phyloP scores from a whole-genome alignment of 768 basidiomycete species.

The Daedaleopsis sinensis region DNA sequence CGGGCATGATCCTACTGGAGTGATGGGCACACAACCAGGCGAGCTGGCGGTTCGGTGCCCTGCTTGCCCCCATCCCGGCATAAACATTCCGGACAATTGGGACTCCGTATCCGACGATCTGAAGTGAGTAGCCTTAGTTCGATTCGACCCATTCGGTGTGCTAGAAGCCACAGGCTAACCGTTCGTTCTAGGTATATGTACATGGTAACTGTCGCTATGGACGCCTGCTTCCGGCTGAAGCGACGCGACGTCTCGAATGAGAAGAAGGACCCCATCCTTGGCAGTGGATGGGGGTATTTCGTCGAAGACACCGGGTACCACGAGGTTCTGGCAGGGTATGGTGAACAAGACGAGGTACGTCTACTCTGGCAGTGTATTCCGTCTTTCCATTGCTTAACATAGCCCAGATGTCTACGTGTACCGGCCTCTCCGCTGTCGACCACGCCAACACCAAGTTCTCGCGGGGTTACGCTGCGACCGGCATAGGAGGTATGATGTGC shows the following conservation, averaged over 20 bases:
- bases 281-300: slow-evolving; percentile 31
- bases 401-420: too few species aligned
- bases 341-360: slow-evolving; percentile 29
- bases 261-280: slow-evolving; percentile 8
- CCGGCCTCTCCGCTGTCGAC: slow-evolving; percentile 2
- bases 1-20: slow-evolving; percentile 23
- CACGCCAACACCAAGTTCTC: slow-evolving; percentile 2
- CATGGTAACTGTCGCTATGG: slow-evolving; percentile 27
- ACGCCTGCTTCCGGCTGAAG: slow-evolving; percentile 31
- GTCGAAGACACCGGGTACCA: slow-evolving; percentile 26
- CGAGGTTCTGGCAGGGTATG: slow-evolving; percentile 11
- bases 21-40: slow-evolving; percentile 12
- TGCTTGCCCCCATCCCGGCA: slow-evolving; percentile 23
- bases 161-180: neutral
- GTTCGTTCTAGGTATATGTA: slow-evolving; percentile 32
- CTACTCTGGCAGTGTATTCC: too few species aligned
- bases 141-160: neutral
- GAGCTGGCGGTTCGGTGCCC: slow-evolving; percentile 23
- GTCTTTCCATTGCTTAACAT: too few species aligned
- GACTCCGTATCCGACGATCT: slow-evolving; percentile 3
- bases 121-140: too few species aligned
- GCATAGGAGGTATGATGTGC: slow-evolving; percentile 20
- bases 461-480: slow-evolving; percentile 17
- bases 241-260: slow-evolving; percentile 20
- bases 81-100: slow-evolving; percentile 24